A percentile compares a stretch with the other conserved stretches of the same genome.
Conservation (phyloP, 805 yeast genomes). For the Candida tammaniensis region DNA sequence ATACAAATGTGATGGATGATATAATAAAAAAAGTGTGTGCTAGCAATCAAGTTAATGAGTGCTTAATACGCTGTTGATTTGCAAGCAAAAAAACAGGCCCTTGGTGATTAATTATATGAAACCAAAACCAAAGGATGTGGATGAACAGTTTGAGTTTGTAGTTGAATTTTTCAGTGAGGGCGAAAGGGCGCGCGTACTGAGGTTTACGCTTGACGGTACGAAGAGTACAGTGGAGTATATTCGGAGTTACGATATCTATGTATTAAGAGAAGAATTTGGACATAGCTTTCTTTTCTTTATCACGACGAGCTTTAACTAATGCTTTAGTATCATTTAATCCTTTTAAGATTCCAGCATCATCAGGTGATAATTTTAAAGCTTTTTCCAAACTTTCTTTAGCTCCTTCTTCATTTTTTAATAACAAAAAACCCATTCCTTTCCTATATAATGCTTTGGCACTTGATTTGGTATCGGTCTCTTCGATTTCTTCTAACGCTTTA, state of each 20-base stretch:
- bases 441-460: constrained; percentile 85
- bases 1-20: constrained; percentile 3
- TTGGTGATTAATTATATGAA: no score
- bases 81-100: background rate
- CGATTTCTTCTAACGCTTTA: constrained; percentile 64
- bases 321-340: constrained; percentile 61
- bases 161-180: constrained; percentile 6
- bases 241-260: no score
- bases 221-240: no score
- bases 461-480: constrained; percentile 58
- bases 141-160: background rate
- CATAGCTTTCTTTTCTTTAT: constrained; percentile 72
- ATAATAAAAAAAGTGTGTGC: no score
- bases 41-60: constrained; percentile 36
- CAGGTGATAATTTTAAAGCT: constrained; percentile 64
- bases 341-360: constrained; percentile 67
- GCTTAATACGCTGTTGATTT: constrained; percentile 12
- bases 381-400: constrained; percentile 65
- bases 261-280: constrained; percentile 59
- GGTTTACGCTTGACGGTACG: constrained; percentile 5
- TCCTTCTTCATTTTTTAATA: constrained; percentile 63
- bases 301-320: constrained; percentile 49
- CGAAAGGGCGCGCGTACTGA: constrained; percentile 10
- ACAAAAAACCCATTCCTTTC: constrained; percentile 71
- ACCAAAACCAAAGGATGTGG: background rate